A percentile compares a stretch with the other conserved stretches of the same genome.
These are phyloP conservation scores for Ophiocordyceps polyrhachis-furcata DNA, from an alignment of 2,329 filamentous ascomycete species.

Conservation along the genomic window DNA sequence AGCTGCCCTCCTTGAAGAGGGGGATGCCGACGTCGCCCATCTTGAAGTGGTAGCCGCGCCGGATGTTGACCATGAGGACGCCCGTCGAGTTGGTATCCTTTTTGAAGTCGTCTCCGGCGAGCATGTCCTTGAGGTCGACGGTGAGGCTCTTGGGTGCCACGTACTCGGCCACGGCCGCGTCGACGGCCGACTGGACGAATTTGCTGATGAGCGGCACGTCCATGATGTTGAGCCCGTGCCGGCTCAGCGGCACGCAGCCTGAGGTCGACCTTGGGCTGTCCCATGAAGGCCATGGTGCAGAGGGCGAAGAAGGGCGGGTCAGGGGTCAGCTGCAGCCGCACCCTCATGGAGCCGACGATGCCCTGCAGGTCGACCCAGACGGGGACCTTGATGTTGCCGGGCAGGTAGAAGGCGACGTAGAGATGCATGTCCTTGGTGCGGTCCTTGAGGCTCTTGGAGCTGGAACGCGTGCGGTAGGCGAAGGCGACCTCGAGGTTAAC, in stretches of 20 bases:
- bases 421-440: slow-evolving; percentile 50
- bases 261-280: slow-evolving; percentile 53
- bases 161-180: slow-evolving; percentile 56
- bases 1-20: slow-evolving; percentile 37
- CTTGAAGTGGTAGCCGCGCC: slow-evolving; percentile 51
- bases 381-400: slow-evolving; percentile 32
- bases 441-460: slow-evolving; percentile 42
- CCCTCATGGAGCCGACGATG: slow-evolving; percentile 48
- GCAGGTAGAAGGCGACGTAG: slow-evolving; percentile 51
- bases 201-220: slow-evolving; percentile 56
- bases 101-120: slow-evolving; percentile 62
- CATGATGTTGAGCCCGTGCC: slow-evolving; percentile 54
- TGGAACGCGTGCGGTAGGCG: slow-evolving; percentile 47
- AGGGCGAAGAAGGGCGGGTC: slow-evolving; percentile 64
- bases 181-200: slow-evolving; percentile 57
- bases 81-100: slow-evolving; percentile 50
- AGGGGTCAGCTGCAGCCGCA: slow-evolving; percentile 55
- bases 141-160: slow-evolving; percentile 61
- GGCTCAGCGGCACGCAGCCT: slow-evolving; percentile 53
- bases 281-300: slow-evolving; percentile 55
- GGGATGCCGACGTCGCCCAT: slow-evolving; percentile 47
- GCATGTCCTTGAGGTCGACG: slow-evolving; percentile 57
- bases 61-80: slow-evolving; percentile 46
- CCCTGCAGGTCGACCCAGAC: slow-evolving; percentile 62
- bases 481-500: slow-evolving; percentile 61